phyloP scores from a whole-genome alignment of 1,139 yeast species.

The Geotrichum fermentans region DNA sequence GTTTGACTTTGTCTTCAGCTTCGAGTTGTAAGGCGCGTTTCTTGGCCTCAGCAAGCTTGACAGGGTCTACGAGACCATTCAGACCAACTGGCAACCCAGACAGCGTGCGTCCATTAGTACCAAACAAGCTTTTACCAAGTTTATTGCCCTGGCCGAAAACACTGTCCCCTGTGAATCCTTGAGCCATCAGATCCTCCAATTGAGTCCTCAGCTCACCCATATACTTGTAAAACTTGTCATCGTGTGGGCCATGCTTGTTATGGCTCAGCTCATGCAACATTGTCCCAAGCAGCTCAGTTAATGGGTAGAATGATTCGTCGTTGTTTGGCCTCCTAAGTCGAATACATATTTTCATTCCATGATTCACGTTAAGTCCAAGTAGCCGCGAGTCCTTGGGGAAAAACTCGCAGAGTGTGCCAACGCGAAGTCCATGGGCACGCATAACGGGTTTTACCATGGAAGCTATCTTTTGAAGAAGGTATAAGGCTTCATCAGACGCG shows the following conservation, averaged over 20 bases:
- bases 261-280: constrained; percentile 88
- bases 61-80: constrained; percentile 20
- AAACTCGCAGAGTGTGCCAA: constrained; percentile 73
- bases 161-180: constrained; percentile 43
- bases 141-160: constrained; percentile 50
- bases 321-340: constrained; percentile 61
- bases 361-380: constrained; percentile 80
- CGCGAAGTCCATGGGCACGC: constrained; percentile 60
- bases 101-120: neutral
- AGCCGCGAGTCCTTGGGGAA: constrained; percentile 65
- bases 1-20: constrained; percentile 22
- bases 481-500: constrained; percentile 32
- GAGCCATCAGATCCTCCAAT: constrained; percentile 51
- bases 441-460: constrained; percentile 55
- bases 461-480: constrained; percentile 33
- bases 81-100: neutral
- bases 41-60: constrained; percentile 23
- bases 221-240: constrained; percentile 60
- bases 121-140: constrained; percentile 42
- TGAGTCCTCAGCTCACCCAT: constrained; percentile 59
- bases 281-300: constrained; percentile 70
- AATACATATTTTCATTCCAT: constrained; percentile 70
- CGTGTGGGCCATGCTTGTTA: constrained; percentile 75
- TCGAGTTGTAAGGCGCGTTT: constrained; percentile 22
- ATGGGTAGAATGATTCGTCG: constrained; percentile 55